phyloP scores from a whole-genome alignment of 2,329 filamentous ascomycete genomes.

The Dryadomyces quercus-mongolicae region DNA sequence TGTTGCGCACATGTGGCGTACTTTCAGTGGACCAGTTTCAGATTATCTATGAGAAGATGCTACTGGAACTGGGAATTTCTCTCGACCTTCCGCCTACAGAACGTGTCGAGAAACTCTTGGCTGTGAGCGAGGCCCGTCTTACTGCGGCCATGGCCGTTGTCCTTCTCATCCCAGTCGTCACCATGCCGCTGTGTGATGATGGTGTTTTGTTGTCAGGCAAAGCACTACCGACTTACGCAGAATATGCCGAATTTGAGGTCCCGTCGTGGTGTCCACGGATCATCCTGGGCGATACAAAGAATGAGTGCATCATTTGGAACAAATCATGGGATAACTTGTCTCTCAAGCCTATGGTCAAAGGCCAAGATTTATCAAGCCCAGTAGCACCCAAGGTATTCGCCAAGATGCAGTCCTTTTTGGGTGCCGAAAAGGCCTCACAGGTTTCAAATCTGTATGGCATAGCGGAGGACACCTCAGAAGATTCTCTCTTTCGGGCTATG shows the following conservation, averaged over 20 bases:
- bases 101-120: constrained; percentile 1
- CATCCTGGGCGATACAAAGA: constrained; percentile 12
- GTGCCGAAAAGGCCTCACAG: neutral
- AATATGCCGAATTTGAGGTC: constrained; percentile 3
- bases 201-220: constrained; percentile 4
- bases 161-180: constrained; percentile 7
- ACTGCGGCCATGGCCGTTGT: constrained; percentile 5
- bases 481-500: constrained; percentile 8
- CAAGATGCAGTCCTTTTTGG: constrained; percentile 3
- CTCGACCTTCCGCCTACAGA: neutral
- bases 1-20: constrained; percentile 6
- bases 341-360: neutral
- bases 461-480: neutral
- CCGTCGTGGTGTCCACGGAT: constrained; percentile 10
- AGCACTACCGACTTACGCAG: neutral
- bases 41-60: constrained; percentile 7
- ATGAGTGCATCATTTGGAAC: constrained; percentile 15
- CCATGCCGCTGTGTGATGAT: constrained; percentile 9
- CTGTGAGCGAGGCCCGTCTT: neutral
- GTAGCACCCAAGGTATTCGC: constrained; percentile 2
- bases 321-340: constrained; percentile 8
- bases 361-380: constrained; percentile 3
- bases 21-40: constrained; percentile 6
- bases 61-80: constrained; percentile 1
- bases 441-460: constrained; percentile 5